Conservation (phyloP, 2,329 filamentous ascomycete species). For the Colletotrichum simmondsii region DNA sequence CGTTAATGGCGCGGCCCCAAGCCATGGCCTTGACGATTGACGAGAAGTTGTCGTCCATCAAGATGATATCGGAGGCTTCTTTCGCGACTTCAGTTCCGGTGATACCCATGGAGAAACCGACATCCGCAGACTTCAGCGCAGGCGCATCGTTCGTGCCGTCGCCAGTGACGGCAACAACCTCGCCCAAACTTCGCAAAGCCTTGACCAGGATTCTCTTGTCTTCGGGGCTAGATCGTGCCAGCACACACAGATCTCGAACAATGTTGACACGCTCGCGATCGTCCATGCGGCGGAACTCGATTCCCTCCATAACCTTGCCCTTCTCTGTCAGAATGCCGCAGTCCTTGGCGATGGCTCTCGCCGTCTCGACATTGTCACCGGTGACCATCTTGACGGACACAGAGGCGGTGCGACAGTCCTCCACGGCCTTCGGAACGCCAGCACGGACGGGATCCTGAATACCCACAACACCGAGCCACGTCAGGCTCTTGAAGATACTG, state of each 20-base stretch:
- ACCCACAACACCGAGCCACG: conserved; percentile 53
- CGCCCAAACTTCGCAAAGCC: conserved; percentile 71
- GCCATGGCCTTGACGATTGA: conserved; percentile 72
- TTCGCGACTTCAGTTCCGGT: conserved; percentile 73
- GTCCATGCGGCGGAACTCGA: conserved; percentile 65
- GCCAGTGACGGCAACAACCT: conserved; percentile 74
- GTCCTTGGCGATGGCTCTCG: conserved; percentile 56
- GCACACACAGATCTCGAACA: conserved; percentile 64
- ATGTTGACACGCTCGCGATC: conserved; percentile 59
- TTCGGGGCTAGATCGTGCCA: conserved; percentile 76
- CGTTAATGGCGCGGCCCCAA: conserved; percentile 72
- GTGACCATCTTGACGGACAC: conserved; percentile 58
- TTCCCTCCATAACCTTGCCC: conserved; percentile 69
- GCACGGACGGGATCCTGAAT: conserved; percentile 36
- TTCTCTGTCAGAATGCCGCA: conserved; percentile 69
- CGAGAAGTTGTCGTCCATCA: conserved; percentile 71
- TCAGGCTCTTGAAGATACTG: conserved; percentile 41
- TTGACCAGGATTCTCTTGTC: conserved; percentile 76
- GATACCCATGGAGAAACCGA: conserved; percentile 77
- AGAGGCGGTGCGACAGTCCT: conserved; percentile 28
- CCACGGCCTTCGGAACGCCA: conserved; percentile 34
- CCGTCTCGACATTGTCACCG: conserved; percentile 63
- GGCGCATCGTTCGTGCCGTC: conserved; percentile 76
- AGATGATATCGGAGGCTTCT: conserved; percentile 70
- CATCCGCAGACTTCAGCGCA: conserved; percentile 73